Evolutionary conservation across 441 rosid genomes (phyloP).

Genomic region (Erodium texanum): DNA sequence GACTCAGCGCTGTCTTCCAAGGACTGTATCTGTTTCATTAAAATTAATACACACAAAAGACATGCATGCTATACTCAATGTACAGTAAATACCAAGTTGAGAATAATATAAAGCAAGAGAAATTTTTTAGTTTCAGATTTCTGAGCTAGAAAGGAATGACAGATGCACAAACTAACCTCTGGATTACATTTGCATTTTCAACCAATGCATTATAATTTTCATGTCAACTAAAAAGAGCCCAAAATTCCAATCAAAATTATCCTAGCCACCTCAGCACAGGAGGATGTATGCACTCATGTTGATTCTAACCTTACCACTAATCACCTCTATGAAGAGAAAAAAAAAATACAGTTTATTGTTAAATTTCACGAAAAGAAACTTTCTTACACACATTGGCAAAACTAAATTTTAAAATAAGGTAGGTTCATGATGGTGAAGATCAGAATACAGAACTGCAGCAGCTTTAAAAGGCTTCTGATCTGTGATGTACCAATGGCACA

Average conservation of each 20-base stretch:
- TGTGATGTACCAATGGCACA: not conserved
- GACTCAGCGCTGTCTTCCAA: constrained; percentile 16
- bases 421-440: not conserved
- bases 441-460: not conserved
- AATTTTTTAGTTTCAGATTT: not conserved
- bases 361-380: not conserved
- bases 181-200: not conserved
- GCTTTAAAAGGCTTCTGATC: not conserved
- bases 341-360: not conserved
- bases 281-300: not conserved
- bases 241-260: not conserved
- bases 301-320: not conserved
- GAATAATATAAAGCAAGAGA: not conserved
- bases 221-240: not conserved
- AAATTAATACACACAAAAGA: not conserved
- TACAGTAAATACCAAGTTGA: not conserved
- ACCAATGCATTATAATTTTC: not conserved
- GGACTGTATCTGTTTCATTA: constrained; percentile 13
- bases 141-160: not conserved
- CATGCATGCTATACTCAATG: not conserved
- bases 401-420: not conserved
- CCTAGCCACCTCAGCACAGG: not conserved
- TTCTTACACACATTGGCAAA: not conserved
- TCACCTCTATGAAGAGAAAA: not conserved
- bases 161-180: not conserved